Evolutionary conservation across 2,329 filamentous ascomycete species (phyloP).

Genomic region (Tolypocladium ophioglossoides): DNA sequence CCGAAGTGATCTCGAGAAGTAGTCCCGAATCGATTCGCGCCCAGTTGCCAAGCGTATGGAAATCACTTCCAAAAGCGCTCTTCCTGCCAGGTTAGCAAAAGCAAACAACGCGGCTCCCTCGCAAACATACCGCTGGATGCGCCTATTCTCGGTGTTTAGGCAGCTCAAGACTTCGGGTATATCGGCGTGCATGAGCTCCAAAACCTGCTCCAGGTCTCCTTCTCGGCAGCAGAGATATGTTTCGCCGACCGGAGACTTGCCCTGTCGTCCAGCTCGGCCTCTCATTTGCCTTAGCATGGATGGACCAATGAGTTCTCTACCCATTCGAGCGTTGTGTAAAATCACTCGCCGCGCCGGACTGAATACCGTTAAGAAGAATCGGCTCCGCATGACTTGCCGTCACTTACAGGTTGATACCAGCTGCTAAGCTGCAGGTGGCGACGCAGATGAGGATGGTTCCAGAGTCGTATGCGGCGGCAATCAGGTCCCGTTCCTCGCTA

Average conservation of each 20-base stretch:
- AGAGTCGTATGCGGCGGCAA: conserved; percentile 59
- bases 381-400: neutral
- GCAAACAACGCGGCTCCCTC: neutral
- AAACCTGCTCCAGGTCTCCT: conserved; percentile 56
- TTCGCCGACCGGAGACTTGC: conserved; percentile 67
- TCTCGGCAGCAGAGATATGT: conserved; percentile 66
- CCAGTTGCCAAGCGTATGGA: conserved; percentile 58
- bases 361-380: conserved; percentile 4
- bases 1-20: conserved; percentile 57
- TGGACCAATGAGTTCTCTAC: conserved; percentile 64
- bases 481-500: conserved; percentile 62
- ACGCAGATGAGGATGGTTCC: conserved; percentile 61
- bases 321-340: conserved; percentile 65
- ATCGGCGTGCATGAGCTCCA: conserved; percentile 61
- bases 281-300: conserved; percentile 76
- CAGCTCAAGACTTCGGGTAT: conserved; percentile 61
- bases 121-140: conserved; percentile 48
- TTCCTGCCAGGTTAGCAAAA: conserved; percentile 14
- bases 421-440: conserved; percentile 71
- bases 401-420: conserved; percentile 60
- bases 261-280: conserved; percentile 66
- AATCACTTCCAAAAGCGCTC: conserved; percentile 62
- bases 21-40: conserved; percentile 53
- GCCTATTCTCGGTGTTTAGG: conserved; percentile 53
- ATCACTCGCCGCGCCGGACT: conserved; percentile 61